These are phyloP conservation scores for Tuber aestivum DNA, from an alignment of 495 filamentous ascomycete species.

Conservation along the genomic window DNA sequence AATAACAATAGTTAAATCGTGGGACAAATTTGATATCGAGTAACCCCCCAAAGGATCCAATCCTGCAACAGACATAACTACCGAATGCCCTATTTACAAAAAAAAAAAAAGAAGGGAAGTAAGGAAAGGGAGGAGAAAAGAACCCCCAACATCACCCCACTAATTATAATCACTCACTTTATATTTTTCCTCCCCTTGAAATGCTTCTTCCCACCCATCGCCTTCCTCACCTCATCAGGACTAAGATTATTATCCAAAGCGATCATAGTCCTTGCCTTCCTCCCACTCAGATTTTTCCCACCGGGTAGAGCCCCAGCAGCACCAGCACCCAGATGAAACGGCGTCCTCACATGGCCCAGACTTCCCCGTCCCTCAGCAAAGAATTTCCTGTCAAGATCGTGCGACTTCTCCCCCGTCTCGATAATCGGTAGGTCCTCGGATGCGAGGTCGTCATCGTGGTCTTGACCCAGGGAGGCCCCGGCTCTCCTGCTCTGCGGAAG, in stretches of 20 bases:
- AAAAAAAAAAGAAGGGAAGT: background rate
- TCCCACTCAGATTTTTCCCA: slow-evolving; percentile 66
- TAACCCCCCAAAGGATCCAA: background rate
- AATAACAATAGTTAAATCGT: background rate
- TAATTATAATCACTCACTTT: background rate
- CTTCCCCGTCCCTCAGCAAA: slow-evolving; percentile 62
- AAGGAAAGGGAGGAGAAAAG: background rate
- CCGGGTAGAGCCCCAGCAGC: slow-evolving; percentile 59
- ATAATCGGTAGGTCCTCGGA: slow-evolving; percentile 37
- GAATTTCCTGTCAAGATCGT: slow-evolving; percentile 74
- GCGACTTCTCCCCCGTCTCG: slow-evolving; percentile 61
- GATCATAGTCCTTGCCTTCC: slow-evolving; percentile 78
- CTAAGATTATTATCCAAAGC: slow-evolving; percentile 81
- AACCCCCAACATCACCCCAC: background rate
- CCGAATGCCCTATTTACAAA: background rate
- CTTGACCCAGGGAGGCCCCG: slow-evolving; percentile 42
- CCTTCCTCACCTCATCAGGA: slow-evolving; percentile 64
- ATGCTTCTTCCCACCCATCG: slow-evolving; percentile 79
- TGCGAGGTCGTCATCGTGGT: slow-evolving; percentile 49
- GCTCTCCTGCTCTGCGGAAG: slow-evolving; percentile 67
- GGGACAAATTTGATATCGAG: background rate
- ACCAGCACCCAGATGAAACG: slow-evolving; percentile 81
- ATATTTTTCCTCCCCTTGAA: slow-evolving; percentile 68
- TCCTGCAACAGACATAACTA: background rate
- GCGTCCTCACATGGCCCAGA: slow-evolving; percentile 64